phyloP scores from a whole-genome alignment of 306 rosid genomes.

The Erythrophleum fordii region DNA sequence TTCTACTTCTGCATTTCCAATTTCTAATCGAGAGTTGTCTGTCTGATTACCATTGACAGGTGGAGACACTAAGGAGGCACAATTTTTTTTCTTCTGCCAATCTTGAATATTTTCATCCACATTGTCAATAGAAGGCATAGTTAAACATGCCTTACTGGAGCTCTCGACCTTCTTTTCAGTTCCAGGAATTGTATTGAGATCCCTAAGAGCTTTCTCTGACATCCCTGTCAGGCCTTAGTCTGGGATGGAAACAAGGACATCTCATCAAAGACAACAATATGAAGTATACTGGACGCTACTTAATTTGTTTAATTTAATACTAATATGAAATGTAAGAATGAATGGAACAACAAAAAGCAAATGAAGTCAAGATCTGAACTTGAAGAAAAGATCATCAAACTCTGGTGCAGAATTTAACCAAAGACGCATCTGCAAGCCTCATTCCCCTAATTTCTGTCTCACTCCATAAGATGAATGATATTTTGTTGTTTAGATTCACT shows the following conservation, averaged over 20 bases:
- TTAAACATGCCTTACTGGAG: constrained; percentile 62
- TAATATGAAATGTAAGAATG: neutral
- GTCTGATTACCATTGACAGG: constrained; percentile 66
- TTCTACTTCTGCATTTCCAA: constrained; percentile 74
- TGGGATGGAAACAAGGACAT: constrained; percentile 38
- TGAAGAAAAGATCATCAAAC: constrained; percentile 18
- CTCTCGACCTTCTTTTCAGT: constrained; percentile 72
- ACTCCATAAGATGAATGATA: neutral
- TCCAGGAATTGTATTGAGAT: constrained; percentile 71
- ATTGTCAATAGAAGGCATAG: constrained; percentile 57
- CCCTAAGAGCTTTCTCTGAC: constrained; percentile 88
- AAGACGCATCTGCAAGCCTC: constrained; percentile 8
- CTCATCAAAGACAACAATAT: constrained; percentile 33
- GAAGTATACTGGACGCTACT: constrained; percentile 7
- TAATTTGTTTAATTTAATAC: neutral
- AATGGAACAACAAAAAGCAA: constrained; percentile 19
- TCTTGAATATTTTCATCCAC: constrained; percentile 65
- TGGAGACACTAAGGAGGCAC: constrained; percentile 52
- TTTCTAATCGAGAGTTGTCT: constrained; percentile 53
- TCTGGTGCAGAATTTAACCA: neutral
- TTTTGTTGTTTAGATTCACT: constrained; percentile 16
- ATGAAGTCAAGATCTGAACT: constrained; percentile 37
- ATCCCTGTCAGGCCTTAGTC: constrained; percentile 53
- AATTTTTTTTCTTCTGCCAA: constrained; percentile 52
- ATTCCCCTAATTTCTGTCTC: constrained; percentile 1